These are phyloP conservation scores for Alternaria sp. DNA, from an alignment of 2,329 filamentous ascomycete species.

Conservation along the genomic window DNA sequence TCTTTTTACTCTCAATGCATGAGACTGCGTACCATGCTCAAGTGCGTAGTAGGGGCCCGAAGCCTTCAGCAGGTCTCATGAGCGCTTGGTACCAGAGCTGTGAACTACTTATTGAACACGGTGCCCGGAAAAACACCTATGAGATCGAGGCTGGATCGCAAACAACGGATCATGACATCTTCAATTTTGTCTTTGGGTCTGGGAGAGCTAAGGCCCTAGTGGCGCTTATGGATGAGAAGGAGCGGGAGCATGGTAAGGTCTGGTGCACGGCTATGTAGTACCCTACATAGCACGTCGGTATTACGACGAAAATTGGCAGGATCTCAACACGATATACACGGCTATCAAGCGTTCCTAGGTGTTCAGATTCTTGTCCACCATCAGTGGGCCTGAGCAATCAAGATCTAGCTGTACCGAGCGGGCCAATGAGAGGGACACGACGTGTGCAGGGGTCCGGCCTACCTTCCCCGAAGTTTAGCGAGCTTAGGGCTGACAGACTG, in stretches of 20 bases:
- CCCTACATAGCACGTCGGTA: not conserved
- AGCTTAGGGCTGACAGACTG: not conserved
- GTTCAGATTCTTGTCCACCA: not conserved
- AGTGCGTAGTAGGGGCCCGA: no score
- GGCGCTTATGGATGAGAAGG: not conserved
- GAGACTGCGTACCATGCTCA: no score
- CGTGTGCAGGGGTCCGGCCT: not conserved
- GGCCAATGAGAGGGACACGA: not conserved
- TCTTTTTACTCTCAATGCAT: conserved; percentile 10
- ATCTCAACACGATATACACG: no score
- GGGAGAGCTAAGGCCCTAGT: not conserved
- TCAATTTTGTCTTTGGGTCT: rapidly evolving
- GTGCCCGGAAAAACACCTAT: not conserved
- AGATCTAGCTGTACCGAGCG: not conserved
- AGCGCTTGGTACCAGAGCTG: not conserved
- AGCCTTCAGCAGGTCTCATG: not conserved
- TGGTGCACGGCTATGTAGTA: not conserved
- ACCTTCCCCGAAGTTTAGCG: not conserved
- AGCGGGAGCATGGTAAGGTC: not conserved
- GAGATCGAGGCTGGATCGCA: no score
- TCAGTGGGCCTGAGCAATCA: not conserved
- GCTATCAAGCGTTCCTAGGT: no score
- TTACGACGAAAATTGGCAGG: not conserved
- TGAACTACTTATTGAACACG: not conserved
- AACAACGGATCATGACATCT: not conserved